phyloP scores from a whole-genome alignment of 2,329 filamentous ascomycete species.

The Diaporthe sp. region DNA sequence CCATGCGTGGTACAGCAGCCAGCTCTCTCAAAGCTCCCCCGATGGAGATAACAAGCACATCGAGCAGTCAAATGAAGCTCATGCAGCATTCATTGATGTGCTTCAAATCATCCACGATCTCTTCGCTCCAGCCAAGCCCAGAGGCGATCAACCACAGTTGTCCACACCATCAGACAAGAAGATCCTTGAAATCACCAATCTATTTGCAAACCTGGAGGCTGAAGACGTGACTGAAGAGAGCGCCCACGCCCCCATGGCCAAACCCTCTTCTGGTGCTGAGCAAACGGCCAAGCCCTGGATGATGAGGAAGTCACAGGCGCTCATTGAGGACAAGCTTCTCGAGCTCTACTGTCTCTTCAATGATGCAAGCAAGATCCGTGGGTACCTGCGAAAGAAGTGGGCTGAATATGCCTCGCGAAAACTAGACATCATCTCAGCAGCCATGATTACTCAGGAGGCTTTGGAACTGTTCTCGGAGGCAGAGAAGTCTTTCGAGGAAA shows the following conservation, averaged over 20 bases:
- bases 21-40: background rate
- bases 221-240: background rate
- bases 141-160: no score
- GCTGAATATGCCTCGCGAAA: background rate
- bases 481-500: background rate
- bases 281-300: background rate
- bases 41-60: background rate
- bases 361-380: background rate
- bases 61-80: background rate
- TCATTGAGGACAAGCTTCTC: background rate
- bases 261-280: background rate
- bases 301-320: background rate
- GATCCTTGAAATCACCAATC: background rate
- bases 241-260: no score
- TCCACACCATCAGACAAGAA: background rate
- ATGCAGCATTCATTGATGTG: background rate
- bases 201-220: background rate
- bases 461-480: background rate
- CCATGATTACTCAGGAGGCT: background rate
- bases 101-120: constrained; percentile 1
- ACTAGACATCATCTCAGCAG: background rate
- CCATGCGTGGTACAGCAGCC: background rate
- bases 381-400: background rate
- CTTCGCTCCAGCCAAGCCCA: background rate
- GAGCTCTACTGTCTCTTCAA: background rate